Evolutionary conservation across 345 rosid genomes (phyloP), one percentile per base, ranked within the genome.

Genomic region (Clarkia xantiana): DNA sequence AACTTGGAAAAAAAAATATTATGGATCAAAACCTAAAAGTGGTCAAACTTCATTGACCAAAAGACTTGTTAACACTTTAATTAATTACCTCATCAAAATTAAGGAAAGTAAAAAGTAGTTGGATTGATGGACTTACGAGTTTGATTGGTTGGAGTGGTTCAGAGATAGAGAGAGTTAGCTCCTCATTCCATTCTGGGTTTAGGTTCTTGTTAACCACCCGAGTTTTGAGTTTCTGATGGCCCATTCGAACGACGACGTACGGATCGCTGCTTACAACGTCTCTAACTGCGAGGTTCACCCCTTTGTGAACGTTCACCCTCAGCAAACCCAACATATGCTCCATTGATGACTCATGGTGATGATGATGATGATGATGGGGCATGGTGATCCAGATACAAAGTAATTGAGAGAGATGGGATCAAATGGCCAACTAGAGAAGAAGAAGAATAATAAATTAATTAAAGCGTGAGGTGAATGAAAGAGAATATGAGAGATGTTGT

Each of bases 191-290:
- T 51, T 76, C 84, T 1, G 94, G 97, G 59, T 90, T 90, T 14
- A 73, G 38, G 52, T 62, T 61, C 36, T 70, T 62, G 61, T 79
- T 81, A 25, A 83, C 61, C 14, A 83, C 88, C 0, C 81, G 78
- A 45, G 89, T 86, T 66, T 79, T 86, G 66, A 90, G 53, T 64
- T 77, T 86, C 96, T 80, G 86, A 59, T 90, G 97, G n/a, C 89
- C 96, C 64, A 73, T 71, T 20, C 55, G 60, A 70, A 83, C 50
- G 13, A 86, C 67, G 14, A 78, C 70, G 29, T 86, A 90, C 49
- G 96, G 98, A 64, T 90, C 98, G 42, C 98, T 86, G 78, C 82
- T 81, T 0, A 55, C 29, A 58, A 75, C 61, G 55, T 90, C 97
- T 58, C 97, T 79, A 43, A 90, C 64, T 17, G 97, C 97, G 47